These are phyloP conservation scores for Diaporthe sp. DNA, from an alignment of 2,329 filamentous ascomycete species.

Conservation along the genomic window DNA sequence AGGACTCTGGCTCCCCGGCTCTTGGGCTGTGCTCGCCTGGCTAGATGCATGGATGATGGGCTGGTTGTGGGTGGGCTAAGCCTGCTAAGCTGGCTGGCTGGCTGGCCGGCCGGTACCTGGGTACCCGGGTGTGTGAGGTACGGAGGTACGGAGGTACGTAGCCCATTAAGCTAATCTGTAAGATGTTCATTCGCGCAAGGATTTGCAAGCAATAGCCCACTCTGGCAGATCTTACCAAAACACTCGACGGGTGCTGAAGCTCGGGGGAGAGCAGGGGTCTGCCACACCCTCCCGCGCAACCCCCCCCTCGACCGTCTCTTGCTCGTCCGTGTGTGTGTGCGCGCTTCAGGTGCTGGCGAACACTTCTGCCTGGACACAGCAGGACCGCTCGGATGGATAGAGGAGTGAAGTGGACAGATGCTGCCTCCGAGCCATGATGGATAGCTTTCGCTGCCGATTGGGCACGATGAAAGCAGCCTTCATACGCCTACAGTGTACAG, in stretches of 20 bases:
- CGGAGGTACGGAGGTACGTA: constrained; percentile 6
- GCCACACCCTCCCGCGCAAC: background rate
- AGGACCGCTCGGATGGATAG: background rate
- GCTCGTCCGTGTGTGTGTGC: background rate
- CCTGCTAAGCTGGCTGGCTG: background rate
- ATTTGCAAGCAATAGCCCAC: constrained; percentile 16
- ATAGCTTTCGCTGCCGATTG: background rate
- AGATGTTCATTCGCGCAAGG: constrained; percentile 10
- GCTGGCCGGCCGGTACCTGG: background rate
- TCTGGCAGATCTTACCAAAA: constrained; percentile 23
- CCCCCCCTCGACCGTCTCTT: background rate
- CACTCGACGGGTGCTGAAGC: background rate
- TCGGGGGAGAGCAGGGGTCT: constrained; percentile 6
- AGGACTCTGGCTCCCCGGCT: constrained; percentile 18
- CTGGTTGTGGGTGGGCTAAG: constrained; percentile 4
- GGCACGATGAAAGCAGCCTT: background rate
- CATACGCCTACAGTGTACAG: background rate
- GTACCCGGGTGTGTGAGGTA: background rate
- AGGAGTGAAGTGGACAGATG: background rate
- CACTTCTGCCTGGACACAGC: constrained; percentile 5
- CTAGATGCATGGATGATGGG: constrained; percentile 9
- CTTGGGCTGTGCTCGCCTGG: constrained; percentile 11
- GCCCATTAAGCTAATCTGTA: constrained; percentile 20
- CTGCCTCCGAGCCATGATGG: background rate
- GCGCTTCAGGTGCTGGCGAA: background rate